A percentile compares a stretch with the other conserved stretches of the same genome.
phyloP scores from a whole-genome alignment of 345 rosid species.

The Salix exigua region DNA sequence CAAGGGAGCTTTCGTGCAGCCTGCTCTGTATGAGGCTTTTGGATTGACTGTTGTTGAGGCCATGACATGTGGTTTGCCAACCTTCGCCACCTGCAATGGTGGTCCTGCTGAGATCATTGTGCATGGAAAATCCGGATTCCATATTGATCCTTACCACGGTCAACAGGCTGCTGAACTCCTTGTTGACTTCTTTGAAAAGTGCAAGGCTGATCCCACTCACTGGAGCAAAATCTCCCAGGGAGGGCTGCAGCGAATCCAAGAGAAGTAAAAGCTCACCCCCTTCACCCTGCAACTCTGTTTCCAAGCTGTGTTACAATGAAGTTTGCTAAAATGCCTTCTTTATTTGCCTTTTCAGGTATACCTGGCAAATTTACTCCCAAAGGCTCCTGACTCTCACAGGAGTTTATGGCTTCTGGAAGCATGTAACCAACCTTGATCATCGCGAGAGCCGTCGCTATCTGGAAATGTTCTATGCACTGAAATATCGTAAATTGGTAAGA shows the following conservation, averaged over 20 bases:
- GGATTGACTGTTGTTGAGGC: conserved; percentile 89
- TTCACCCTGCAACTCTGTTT: neutral
- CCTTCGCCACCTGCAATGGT: conserved; percentile 82
- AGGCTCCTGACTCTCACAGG: conserved; percentile 81
- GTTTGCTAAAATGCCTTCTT: neutral
- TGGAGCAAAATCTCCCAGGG: conserved; percentile 75
- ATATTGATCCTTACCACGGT: conserved; percentile 92
- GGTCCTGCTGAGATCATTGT: conserved; percentile 98
- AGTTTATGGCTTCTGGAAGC: conserved; percentile 94
- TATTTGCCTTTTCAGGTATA: conserved; percentile 43
- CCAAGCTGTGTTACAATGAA: neutral
- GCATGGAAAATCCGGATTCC: conserved; percentile 75
- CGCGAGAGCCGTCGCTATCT: conserved; percentile 84
- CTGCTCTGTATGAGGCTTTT: conserved; percentile 78
- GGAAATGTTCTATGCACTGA: conserved; percentile 87
- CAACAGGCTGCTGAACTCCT: conserved; percentile 69
- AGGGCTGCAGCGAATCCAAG: conserved; percentile 74
- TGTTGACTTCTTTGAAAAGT: conserved; percentile 67
- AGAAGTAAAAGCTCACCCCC: conserved; percentile 50
- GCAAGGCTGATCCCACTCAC: conserved; percentile 56
- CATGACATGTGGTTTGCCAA: conserved; percentile 85
- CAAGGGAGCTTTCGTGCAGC: conserved; percentile 89
- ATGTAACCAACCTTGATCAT: conserved; percentile 87
- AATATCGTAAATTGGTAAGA: conserved; percentile 71
- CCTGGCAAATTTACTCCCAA: conserved; percentile 86